Evolutionary conservation across 1,284 basidiomycete genomes (phyloP), one percentile per base, ranked within the genome.

Genomic region (Agroathelia rolfsii): DNA sequence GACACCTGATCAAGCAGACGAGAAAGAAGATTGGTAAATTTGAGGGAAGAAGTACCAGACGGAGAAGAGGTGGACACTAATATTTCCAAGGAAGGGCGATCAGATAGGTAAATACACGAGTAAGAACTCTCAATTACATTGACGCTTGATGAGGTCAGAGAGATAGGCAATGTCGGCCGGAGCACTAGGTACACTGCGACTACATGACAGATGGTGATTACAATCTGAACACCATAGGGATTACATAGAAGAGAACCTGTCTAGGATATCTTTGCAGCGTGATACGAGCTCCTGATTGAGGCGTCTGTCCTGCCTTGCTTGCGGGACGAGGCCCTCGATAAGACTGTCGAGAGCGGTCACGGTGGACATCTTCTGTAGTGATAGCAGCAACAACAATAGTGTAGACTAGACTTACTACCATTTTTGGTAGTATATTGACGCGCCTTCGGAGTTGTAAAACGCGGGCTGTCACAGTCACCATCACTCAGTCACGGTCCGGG

Each of bases 1-100:
- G n/a, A 35, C 41, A 82, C 82, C 61, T 86, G 79, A 38, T 83
- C 77, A 23, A 80, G 59, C n/a, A 87, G 60, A 24, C 82, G 69
- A 14, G 79, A 69, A 25, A 82, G 59, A 3, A 87, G 54, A 49
- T 86, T 84, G 2, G 76, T 74, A 55, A 86, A 86, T 35, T 69
- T 71, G 38, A 80, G 60, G 0, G 76, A 64, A 12, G 66, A 58
- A 5, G 64, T 48, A 27, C 70, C 66, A 38, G 68, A 64, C 2
- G 71, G 62, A 3, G 71, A 67, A 24, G 62, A 56, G 40, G 81
- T 76, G 10, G 72, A 52, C 31, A 84, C 80, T 84, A 48, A 6
- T 9, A 13, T 5, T 14, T 17, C 17, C n/a, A 8, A 23, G 22
- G 41, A 36, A 46, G 16, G 22, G 10, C 30, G 34, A 11, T 24